Base-by-base conservation (phyloP, 2,329 filamentous ascomycete species). In the Helminthosporium solani region DNA sequence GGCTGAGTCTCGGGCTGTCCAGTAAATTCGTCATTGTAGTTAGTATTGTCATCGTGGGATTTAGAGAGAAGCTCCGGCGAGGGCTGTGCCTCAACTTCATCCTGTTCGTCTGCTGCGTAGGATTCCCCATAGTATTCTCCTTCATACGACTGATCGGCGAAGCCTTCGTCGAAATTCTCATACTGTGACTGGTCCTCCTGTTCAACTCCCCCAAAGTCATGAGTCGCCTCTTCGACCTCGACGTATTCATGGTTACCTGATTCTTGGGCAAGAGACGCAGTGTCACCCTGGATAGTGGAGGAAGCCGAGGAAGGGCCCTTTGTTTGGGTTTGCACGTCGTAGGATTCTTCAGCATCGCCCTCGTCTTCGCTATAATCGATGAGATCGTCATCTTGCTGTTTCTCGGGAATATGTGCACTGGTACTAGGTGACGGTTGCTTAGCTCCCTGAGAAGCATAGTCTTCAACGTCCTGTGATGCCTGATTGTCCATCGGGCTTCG, bases 291-390 rank as follows among this genome's bases (percentile, higher is more conserved):
- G 4, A 71, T 54, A 3, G 67, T 71, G 14, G 61, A 58, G 21
- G 68, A 67, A 16, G 58, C 60, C 5, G 63, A 58, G 1, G 65
- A 66, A 1, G 44, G 41, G 15, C 54, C 54, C 23, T 54, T 47
- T 14, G 35, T 33, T 11, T 45, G 35, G 15, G 46, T 47, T 33
- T 45, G 43, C 16, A 53, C 48, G n/a, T 21, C 33, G 18, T 44
- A 47, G 15, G 49, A 43, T 20, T 31, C 46, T 31, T 52, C 34
- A 7, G 56, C 51, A 16, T 56, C 44, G n/a, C 63, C 59, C 31
- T 75, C 72, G n/a, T 68, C 73, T 46, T 80, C 77, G 19, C 76
- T 75, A 56, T 78, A 80, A 48, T 77, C 75, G 55, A 76, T 70
- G n/a, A 73, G 47, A 52, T 77, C 73, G 11, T 69, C 71, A n/a